A percentile compares a stretch with the other conserved stretches of the same genome.
phyloP scores from a whole-genome alignment of 1,284 basidiomycete species.

The Pholiota adiposa region DNA sequence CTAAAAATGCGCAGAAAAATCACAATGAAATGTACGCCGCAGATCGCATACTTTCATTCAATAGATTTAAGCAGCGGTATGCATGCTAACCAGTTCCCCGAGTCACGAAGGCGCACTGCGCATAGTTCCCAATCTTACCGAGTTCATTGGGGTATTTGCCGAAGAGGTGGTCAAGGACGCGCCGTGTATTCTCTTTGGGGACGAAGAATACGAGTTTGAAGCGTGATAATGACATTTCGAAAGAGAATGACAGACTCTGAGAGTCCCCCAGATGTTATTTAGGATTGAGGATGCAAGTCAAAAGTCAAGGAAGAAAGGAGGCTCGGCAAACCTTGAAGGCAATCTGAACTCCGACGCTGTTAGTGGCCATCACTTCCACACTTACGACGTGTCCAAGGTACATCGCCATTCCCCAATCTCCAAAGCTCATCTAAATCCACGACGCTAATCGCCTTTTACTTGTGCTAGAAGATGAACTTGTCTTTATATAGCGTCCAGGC shows the following conservation, averaged over 20 bases:
- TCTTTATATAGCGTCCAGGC: slow-evolving; percentile 87
- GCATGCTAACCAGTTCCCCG: slow-evolving; percentile 49
- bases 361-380: slow-evolving; percentile 14
- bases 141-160: slow-evolving; percentile 44
- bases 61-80: slow-evolving; percentile 1
- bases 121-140: slow-evolving; percentile 55
- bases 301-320: neutral
- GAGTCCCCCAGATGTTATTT: neutral
- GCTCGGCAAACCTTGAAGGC: neutral
- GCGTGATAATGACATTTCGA: slow-evolving; percentile 33
- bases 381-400: slow-evolving; percentile 26
- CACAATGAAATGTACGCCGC: neutral
- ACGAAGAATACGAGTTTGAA: slow-evolving; percentile 56
- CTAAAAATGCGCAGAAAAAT: slow-evolving; percentile 29
- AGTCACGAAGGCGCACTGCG: slow-evolving; percentile 55
- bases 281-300: neutral
- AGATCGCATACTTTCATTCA: neutral
- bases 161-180: slow-evolving; percentile 49
- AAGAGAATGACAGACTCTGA: neutral
- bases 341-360: slow-evolving; percentile 25
- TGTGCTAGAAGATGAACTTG: slow-evolving; percentile 61
- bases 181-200: slow-evolving; percentile 42
- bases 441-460: neutral
- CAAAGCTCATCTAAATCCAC: neutral
- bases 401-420: slow-evolving; percentile 8